Conservation (phyloP, 2,329 filamentous ascomycete species). For the Alternaria triticina region DNA sequence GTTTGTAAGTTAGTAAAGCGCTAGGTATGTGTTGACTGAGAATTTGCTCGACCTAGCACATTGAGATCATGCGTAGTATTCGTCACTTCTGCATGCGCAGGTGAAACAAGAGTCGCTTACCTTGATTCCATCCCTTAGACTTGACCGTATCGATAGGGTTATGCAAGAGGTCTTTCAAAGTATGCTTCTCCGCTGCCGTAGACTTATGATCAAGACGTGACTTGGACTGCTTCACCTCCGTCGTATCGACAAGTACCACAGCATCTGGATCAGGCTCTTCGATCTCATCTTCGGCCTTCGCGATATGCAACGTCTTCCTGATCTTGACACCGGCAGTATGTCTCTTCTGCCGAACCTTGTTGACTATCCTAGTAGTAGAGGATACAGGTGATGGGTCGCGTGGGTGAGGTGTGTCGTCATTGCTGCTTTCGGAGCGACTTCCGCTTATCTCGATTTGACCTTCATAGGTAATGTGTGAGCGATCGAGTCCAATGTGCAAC, state of each 20-base stretch:
- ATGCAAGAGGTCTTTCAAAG: slow-evolving; percentile 32
- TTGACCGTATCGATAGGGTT: slow-evolving; percentile 35
- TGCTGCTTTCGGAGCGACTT: slow-evolving; percentile 24
- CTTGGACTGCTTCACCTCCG: slow-evolving; percentile 14
- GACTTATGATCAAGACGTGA: slow-evolving; percentile 25
- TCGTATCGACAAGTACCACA: slow-evolving; percentile 22
- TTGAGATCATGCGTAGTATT: neutral
- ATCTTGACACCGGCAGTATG: slow-evolving; percentile 31
- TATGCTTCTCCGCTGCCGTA: slow-evolving; percentile 26
- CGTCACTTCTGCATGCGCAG: neutral
- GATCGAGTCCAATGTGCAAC: slow-evolving; percentile 19
- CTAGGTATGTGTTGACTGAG: neutral
- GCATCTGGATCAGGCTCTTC: slow-evolving; percentile 1
- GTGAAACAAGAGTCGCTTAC: neutral
- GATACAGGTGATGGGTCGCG: neutral
- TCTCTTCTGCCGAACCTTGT: slow-evolving; percentile 26
- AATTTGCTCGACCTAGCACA: neutral
- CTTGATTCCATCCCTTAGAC: slow-evolving; percentile 25
- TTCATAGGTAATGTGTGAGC: slow-evolving; percentile 15
- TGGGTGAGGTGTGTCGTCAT: slow-evolving; percentile 24
- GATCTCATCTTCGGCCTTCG: slow-evolving; percentile 22
- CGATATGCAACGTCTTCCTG: slow-evolving; percentile 31
- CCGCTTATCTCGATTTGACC: slow-evolving; percentile 17
- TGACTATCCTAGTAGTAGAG: slow-evolving; percentile 15
- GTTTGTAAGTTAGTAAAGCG: neutral